Conservation (phyloP, 2,329 filamentous ascomycete genomes). For the Drechmeria coniospora region DNA sequence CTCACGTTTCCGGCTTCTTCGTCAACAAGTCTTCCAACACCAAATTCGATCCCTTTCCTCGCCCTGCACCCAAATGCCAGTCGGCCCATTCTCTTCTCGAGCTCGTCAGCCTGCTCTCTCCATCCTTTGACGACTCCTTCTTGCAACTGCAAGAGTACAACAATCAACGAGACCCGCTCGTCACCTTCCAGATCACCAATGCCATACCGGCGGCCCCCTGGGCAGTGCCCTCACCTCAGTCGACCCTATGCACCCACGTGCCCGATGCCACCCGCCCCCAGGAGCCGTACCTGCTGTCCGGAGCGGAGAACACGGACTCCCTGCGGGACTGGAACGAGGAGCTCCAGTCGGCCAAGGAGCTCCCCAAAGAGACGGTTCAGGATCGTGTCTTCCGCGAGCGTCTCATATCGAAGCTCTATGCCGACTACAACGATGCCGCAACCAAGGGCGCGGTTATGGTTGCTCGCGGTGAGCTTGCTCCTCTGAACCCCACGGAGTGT, state of each 20-base stretch:
- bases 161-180: conserved; percentile 70
- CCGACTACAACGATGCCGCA: conserved; percentile 93
- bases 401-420: conserved; percentile 87
- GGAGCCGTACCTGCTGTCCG: conserved; percentile 79
- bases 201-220: conserved; percentile 84
- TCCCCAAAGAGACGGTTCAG: conserved; percentile 85
- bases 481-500: conserved; percentile 85
- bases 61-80: conserved; percentile 60
- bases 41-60: conserved; percentile 85
- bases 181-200: conserved; percentile 92
- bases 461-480: conserved; percentile 79
- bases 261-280: conserved; percentile 80
- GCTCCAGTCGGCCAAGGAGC: conserved; percentile 88
- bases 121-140: conserved; percentile 68
- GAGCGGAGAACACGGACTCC: conserved; percentile 86
- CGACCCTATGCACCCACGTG: conserved; percentile 53
- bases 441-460: conserved; percentile 84
- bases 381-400: conserved; percentile 93
- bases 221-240: conserved; percentile 60
- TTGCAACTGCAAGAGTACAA: conserved; percentile 69
- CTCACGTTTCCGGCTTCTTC: conserved; percentile 88
- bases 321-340: conserved; percentile 98
- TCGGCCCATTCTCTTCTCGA: conserved; percentile 75
- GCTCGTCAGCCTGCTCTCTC: conserved; percentile 63
- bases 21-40: conserved; percentile 91